Evolutionary conservation across 2,329 filamentous ascomycete genomes (phyloP), one percentile per base, ranked within the genome.

Genomic region (Penicillium crustosum): DNA sequence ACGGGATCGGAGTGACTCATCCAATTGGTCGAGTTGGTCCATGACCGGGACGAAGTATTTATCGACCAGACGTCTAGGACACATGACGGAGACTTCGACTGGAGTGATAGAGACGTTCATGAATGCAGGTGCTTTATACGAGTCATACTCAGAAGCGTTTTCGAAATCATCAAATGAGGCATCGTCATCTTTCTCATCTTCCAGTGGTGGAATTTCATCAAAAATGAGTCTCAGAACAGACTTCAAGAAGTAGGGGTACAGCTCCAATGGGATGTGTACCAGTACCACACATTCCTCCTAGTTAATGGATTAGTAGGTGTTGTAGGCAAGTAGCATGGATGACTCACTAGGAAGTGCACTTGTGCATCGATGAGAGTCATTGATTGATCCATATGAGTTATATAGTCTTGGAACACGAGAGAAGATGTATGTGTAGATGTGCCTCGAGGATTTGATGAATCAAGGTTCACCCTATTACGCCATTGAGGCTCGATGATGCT

Each of bases 61-160:
- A 47, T 85, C 80, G 7, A 90, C 89, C 77, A 91, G 88, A 42
- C 84, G 81, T 58, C 86, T 85, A 61, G 93, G 89, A 71, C 93
- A 97, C 53, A 96, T 91, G 52, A 99, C 84, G 4, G 92, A 96
- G 77, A 91, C 96, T 75, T 97, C 94, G 55, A 96, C 85, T 0
- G 92, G 91, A 0, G 93, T 97, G 68, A 97, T 84, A 61, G 91
- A 95, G 66, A 99, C 87, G 74, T 97, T 97, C 73, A 97, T 83
- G 75, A 99, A 97, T 44, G 87, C 86, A 75, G 94, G 89, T 70
- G 80, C 79, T 73, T 79, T 17, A 76, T 77, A 82, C 21, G 27
- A 52, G 50, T 53, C 48, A 42, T 65, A 43, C 45, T 64, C 52
- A 49, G 67, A 63, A 39, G 59, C 57, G 51, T 69, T 61, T 15